Conservation (phyloP, 2,329 filamentous ascomycete species). For the Chaetomium olivaceum region DNA sequence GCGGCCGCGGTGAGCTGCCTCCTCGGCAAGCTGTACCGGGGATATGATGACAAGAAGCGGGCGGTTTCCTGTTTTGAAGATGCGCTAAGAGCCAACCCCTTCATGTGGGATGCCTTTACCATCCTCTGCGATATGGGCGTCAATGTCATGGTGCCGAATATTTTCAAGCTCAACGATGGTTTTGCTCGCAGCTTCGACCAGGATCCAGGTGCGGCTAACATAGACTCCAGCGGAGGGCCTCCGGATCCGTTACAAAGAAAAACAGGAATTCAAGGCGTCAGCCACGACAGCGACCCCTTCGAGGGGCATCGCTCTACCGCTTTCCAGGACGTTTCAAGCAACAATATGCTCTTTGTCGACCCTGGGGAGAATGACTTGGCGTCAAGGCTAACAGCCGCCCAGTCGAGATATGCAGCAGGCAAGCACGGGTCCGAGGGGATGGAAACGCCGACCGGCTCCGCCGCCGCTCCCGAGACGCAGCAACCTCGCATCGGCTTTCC, state of each 20-base stretch:
- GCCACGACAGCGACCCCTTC: conserved; percentile 53
- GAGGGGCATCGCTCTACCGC: conserved; percentile 46
- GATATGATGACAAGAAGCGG: conserved; percentile 77
- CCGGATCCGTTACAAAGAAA: conserved; percentile 48
- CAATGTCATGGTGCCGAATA: conserved; percentile 76
- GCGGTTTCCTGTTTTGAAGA: conserved; percentile 87
- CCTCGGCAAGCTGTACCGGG: conserved; percentile 83
- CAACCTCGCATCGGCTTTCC: conserved; percentile 37
- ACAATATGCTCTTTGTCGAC: conserved; percentile 46
- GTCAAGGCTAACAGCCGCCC: conserved; percentile 55
- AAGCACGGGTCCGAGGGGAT: conserved; percentile 54
- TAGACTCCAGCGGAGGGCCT: conserved; percentile 43
- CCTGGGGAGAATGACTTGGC: conserved; percentile 56
- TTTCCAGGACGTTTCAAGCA: conserved; percentile 44
- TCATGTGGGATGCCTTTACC: conserved; percentile 97
- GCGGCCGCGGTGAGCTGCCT: conserved; percentile 80
- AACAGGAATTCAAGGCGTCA: conserved; percentile 41
- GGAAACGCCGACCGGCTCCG: conserved; percentile 63
- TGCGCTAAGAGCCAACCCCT: conserved; percentile 83
- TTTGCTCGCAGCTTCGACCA: conserved; percentile 52
- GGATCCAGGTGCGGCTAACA: conserved; percentile 37
- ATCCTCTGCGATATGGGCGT: conserved; percentile 85
- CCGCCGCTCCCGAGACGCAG: conserved; percentile 42
- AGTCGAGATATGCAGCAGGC: conserved; percentile 47
- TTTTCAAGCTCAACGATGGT: conserved; percentile 72